phyloP scores from a whole-genome alignment of 768 basidiomycete genomes.

The Lepiota brunneoincarnata region DNA sequence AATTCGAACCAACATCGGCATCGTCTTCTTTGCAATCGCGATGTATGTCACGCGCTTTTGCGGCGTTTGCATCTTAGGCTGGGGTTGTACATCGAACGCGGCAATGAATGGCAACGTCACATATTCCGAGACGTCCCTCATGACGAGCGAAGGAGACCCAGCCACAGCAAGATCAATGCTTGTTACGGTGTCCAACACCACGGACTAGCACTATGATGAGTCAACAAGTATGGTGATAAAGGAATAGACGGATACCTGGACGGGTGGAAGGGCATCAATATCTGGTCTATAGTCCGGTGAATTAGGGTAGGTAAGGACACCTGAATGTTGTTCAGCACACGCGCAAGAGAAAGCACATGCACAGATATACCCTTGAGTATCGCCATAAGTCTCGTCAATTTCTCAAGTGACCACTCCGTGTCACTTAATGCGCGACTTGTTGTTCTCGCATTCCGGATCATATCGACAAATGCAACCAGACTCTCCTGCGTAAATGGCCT shows the following conservation, averaged over 20 bases:
- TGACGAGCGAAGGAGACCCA: slow-evolving; percentile 68
- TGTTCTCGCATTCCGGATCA: slow-evolving; percentile 58
- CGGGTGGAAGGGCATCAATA: slow-evolving; percentile 74
- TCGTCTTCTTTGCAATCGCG: slow-evolving; percentile 81
- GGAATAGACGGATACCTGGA: slow-evolving; percentile 53
- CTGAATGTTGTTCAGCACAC: slow-evolving; percentile 29
- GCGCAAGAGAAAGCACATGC: not conserved
- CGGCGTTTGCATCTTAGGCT: slow-evolving; percentile 38
- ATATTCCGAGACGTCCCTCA: slow-evolving; percentile 84
- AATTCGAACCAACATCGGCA: slow-evolving; percentile 84
- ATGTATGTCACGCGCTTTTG: slow-evolving; percentile 83
- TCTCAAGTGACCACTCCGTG: slow-evolving; percentile 63
- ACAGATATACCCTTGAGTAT: slow-evolving; percentile 65
- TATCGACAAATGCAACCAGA: slow-evolving; percentile 76
- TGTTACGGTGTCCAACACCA: slow-evolving; percentile 69
- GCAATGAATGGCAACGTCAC: slow-evolving; percentile 85
- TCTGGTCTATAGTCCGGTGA: slow-evolving; percentile 91
- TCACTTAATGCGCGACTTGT: slow-evolving; percentile 46
- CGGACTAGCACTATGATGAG: slow-evolving; percentile 42
- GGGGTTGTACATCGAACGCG: slow-evolving; percentile 57
- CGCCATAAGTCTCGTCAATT: slow-evolving; percentile 65
- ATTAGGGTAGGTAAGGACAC: slow-evolving; percentile 72
- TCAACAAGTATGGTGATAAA: not conserved
- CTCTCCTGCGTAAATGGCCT: slow-evolving; percentile 80
- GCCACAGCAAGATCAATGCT: slow-evolving; percentile 61